phyloP scores from a whole-genome alignment of 169 alveolate genomes.

The Eimeria acervulina region DNA sequence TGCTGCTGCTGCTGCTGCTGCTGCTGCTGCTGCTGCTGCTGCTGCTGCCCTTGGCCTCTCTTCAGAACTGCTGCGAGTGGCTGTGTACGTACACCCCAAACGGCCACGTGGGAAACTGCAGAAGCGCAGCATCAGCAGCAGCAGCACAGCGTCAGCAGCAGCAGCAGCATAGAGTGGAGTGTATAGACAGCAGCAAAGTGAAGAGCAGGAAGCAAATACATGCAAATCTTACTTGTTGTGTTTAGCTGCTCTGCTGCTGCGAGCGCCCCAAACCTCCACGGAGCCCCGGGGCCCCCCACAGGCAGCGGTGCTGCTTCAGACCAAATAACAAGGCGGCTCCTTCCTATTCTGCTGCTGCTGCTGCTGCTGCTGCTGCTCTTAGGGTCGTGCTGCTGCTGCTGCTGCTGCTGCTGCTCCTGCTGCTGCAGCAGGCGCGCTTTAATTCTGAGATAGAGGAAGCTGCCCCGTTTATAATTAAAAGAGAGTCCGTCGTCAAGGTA shows the following conservation, averaged over 20 bases:
- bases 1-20: no score
- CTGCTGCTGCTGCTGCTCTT: background rate
- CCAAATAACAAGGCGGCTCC: background rate
- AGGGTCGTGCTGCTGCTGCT: background rate
- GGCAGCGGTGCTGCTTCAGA: constrained; percentile 1
- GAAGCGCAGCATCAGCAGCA: no score
- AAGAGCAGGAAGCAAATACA: background rate
- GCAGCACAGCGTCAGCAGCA: no score
- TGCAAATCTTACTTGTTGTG: background rate
- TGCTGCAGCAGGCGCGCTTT: no score
- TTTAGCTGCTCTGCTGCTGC: background rate
- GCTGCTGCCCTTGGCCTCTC: no score
- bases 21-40: no score
- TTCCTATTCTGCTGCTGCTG: background rate
- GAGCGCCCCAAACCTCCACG: background rate
- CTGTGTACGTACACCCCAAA: constrained; percentile 41
- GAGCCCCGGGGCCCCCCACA: background rate
- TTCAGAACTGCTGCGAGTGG: background rate
- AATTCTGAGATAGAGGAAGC: constrained; percentile 32
- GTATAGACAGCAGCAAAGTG: background rate
- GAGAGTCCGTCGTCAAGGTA: constrained; percentile 75
- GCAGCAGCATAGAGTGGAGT: background rate
- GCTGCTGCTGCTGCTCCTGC: constrained; percentile 42
- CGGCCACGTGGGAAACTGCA: background rate
- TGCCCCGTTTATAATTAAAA: background rate